These are phyloP conservation scores for Solanum clarkiae DNA, from an alignment of 257 asterid genomes.

Conservation along the genomic window DNA sequence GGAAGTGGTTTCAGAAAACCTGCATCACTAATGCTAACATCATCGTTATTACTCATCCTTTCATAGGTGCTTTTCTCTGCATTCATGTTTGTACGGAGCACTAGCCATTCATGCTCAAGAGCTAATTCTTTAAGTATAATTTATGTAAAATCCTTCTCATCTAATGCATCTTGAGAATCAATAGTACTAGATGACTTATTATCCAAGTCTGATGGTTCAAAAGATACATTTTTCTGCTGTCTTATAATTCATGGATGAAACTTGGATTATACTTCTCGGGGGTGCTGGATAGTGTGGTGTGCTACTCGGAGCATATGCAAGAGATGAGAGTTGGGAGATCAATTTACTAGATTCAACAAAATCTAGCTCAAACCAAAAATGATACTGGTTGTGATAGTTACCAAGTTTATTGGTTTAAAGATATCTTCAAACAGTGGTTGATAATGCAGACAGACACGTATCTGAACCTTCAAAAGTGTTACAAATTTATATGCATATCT, in stretches of 20 bases:
- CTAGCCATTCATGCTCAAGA: slow-evolving; percentile 1
- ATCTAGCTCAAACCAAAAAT: slow-evolving; percentile 84
- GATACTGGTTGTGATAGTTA: slow-evolving; percentile 39
- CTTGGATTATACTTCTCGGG: background rate
- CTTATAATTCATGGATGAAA: slow-evolving; percentile 10
- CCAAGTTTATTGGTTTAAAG: slow-evolving; percentile 53
- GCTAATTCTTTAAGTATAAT: slow-evolving; percentile 48
- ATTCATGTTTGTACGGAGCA: slow-evolving; percentile 3
- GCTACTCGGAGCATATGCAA: slow-evolving; percentile 31
- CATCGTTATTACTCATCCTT: slow-evolving; percentile 16
- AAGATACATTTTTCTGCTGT: slow-evolving; percentile 14
- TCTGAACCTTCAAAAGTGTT: slow-evolving; percentile 44
- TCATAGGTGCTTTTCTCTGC: slow-evolving; percentile 13
- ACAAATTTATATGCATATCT: too few relatives aligned
- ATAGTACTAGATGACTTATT: slow-evolving; percentile 13
- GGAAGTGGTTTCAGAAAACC: slow-evolving; percentile 12
- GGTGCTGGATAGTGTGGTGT: slow-evolving; percentile 5
- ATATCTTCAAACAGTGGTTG: slow-evolving; percentile 39
- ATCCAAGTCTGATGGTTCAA: slow-evolving; percentile 8
- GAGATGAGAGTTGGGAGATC: slow-evolving; percentile 38
- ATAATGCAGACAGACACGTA: slow-evolving; percentile 47
- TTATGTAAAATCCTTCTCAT: slow-evolving; percentile 30
- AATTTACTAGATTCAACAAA: slow-evolving; percentile 58
- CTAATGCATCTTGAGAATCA: slow-evolving; percentile 15
- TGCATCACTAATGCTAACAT: slow-evolving; percentile 7